phyloP scores from a whole-genome alignment of 2,329 filamentous ascomycete genomes.

The Hypoxylon sp. region DNA sequence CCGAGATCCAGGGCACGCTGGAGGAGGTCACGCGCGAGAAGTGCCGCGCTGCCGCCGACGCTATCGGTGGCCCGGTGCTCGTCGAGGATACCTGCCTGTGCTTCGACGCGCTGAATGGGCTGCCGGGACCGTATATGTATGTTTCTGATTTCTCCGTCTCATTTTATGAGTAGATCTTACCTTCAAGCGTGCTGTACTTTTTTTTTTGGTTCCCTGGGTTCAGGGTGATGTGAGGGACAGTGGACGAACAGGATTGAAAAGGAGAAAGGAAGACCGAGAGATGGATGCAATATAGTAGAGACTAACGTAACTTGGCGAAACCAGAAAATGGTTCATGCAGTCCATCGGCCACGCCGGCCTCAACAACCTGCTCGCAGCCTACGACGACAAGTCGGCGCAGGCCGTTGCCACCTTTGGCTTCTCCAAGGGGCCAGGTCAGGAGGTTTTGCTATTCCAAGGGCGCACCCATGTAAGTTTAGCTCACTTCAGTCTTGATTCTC shows the following conservation, averaged over 20 bases:
- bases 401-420: constrained; percentile 98
- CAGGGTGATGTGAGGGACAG: neutral
- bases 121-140: constrained; percentile 97
- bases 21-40: constrained; percentile 94
- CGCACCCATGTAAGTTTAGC: constrained; percentile 76
- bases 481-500: neutral
- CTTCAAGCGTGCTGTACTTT: neutral
- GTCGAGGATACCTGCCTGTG: constrained; percentile 97
- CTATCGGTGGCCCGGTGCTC: constrained; percentile 82
- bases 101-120: constrained; percentile 90
- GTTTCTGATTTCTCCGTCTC: constrained; percentile 51
- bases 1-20: constrained; percentile 92
- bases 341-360: constrained; percentile 86
- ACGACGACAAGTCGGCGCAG: constrained; percentile 90
- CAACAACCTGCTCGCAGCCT: constrained; percentile 90
- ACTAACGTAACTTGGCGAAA: constrained; percentile 12
- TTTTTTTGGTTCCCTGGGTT: neutral
- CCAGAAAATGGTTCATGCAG: constrained; percentile 93
- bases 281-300: neutral
- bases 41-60: constrained; percentile 83
- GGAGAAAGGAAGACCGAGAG: neutral
- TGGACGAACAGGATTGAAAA: neutral
- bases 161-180: neutral
- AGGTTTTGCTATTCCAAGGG: constrained; percentile 92
- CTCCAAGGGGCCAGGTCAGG: constrained; percentile 84